phyloP scores from a whole-genome alignment of 495 filamentous ascomycete genomes.

The Echria macrotheca region DNA sequence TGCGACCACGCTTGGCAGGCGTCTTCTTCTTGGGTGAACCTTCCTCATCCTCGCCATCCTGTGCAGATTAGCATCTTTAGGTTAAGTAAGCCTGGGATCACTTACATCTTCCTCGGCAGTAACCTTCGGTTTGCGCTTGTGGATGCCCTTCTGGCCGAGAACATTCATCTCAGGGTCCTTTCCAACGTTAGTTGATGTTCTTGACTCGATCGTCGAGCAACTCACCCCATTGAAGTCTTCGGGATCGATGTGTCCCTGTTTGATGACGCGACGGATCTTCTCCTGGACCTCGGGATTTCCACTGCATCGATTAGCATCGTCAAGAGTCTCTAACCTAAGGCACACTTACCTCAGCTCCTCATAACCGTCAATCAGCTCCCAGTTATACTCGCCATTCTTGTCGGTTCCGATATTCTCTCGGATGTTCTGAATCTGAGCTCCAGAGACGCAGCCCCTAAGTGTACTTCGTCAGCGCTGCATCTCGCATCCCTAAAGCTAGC shows the following conservation, averaged over 20 bases:
- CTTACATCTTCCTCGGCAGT: slow-evolving; percentile 24
- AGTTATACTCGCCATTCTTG: slow-evolving; percentile 37
- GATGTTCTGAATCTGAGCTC: slow-evolving; percentile 53
- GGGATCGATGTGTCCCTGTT: slow-evolving; percentile 66
- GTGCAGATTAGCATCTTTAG: slow-evolving; percentile 9
- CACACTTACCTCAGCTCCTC: slow-evolving; percentile 56
- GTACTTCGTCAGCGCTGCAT: too few relatives aligned
- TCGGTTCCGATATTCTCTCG: slow-evolving; percentile 37
- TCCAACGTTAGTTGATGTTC: slow-evolving; percentile 15
- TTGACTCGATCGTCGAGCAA: slow-evolving; percentile 6
- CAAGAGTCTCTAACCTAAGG: too few relatives aligned
- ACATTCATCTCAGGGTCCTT: slow-evolving; percentile 66
- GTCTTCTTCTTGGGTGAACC: slow-evolving; percentile 31
- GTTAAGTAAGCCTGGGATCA: slow-evolving; percentile 6
- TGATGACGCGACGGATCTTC: slow-evolving; percentile 58
- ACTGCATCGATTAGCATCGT: too few relatives aligned
- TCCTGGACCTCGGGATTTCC: slow-evolving; percentile 47
- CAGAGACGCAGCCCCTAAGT: slow-evolving; percentile 87
- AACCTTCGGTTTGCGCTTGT: slow-evolving; percentile 40
- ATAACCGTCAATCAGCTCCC: slow-evolving; percentile 58
- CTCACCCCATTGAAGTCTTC: slow-evolving; percentile 77
- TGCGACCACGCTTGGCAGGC: slow-evolving; percentile 33
- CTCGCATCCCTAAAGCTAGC: too few relatives aligned
- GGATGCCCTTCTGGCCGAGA: slow-evolving; percentile 60
- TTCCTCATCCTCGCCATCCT: slow-evolving; percentile 24